Conservation (phyloP, 257 asterid species). For the Gentiana dahurica region DNA sequence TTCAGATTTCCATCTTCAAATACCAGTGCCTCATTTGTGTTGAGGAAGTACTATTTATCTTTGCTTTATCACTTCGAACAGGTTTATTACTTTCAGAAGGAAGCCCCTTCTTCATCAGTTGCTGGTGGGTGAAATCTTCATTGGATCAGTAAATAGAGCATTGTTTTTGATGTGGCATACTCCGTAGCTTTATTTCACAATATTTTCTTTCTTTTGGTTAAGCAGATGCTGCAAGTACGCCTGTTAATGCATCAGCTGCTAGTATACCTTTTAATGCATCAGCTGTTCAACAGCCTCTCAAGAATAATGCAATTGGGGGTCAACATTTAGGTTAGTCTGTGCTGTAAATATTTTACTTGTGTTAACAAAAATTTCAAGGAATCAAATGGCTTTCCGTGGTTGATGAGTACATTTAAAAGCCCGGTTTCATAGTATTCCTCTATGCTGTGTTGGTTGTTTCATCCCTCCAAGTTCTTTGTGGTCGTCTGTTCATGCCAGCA, state of each 20-base stretch:
- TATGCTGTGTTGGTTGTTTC: too few relatives aligned
- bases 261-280: slow-evolving; percentile 29
- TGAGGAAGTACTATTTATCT: slow-evolving; percentile 72
- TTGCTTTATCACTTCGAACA: slow-evolving; percentile 92
- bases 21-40: slow-evolving; percentile 74
- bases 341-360: background rate
- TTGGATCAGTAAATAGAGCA: slow-evolving; percentile 1
- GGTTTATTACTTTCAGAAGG: slow-evolving; percentile 79
- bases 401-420: too few relatives aligned
- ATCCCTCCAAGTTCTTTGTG: too few relatives aligned
- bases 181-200: background rate
- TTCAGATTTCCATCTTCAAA: slow-evolving; percentile 74
- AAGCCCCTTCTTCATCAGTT: slow-evolving; percentile 34
- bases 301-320: slow-evolving; percentile 30
- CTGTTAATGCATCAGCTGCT: slow-evolving; percentile 26
- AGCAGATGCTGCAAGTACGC: slow-evolving; percentile 29
- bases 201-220: slow-evolving; percentile 11
- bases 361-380: too few relatives aligned
- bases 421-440: too few relatives aligned
- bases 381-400: too few relatives aligned
- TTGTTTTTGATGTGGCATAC: slow-evolving; percentile 2
- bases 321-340: slow-evolving; percentile 39
- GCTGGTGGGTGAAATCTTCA: slow-evolving; percentile 27
- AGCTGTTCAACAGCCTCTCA: slow-evolving; percentile 25
- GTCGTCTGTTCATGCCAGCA: too few relatives aligned